Evolutionary conservation across 192 early-diverging fungal species (phyloP).

Genomic region (Mortierella alpina): DNA sequence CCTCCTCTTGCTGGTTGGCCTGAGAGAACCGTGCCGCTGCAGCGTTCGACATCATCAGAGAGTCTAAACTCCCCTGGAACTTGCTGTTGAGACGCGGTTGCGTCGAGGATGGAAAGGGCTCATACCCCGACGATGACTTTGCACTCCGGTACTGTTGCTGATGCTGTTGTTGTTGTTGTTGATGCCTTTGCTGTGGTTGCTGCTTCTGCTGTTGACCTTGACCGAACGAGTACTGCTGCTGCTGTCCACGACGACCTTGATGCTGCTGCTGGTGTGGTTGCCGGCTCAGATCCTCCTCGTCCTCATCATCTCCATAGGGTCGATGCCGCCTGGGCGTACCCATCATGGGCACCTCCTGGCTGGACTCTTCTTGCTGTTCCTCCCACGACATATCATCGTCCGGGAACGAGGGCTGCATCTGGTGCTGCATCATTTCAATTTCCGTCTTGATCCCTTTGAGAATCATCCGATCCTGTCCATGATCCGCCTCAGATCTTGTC

Average conservation of each 20-base stretch:
- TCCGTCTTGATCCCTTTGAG: slow-evolving; percentile 45
- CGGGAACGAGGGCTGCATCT: slow-evolving; percentile 43
- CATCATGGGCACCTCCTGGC: slow-evolving; percentile 17
- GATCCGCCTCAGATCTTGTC: slow-evolving; percentile 45
- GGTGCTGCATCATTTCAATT: slow-evolving; percentile 48
- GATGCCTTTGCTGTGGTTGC: slow-evolving; percentile 11
- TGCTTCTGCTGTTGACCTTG: slow-evolving; percentile 20
- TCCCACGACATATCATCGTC: slow-evolving; percentile 53
- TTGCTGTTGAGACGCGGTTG: background rate
- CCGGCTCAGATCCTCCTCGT: slow-evolving; percentile 20
- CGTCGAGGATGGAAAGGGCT: slow-evolving; percentile 27
- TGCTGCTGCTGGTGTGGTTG: slow-evolving; percentile 10
- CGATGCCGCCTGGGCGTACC: slow-evolving; percentile 8
- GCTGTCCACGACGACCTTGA: slow-evolving; percentile 16
- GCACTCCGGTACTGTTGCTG: slow-evolving; percentile 18
- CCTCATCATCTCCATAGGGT: slow-evolving; percentile 21
- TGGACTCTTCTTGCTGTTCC: background rate
- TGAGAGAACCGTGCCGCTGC: slow-evolving; percentile 23
- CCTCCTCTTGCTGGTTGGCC: slow-evolving; percentile 15
- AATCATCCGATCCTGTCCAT: slow-evolving; percentile 50
- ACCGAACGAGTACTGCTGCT: slow-evolving; percentile 13
- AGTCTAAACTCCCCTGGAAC: slow-evolving; percentile 20
- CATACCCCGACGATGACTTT: slow-evolving; percentile 11
- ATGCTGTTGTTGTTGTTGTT: slow-evolving; percentile 13
- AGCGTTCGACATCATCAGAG: background rate